Base-by-base conservation (phyloP, 2,329 filamentous ascomycete genomes). In the Neocucurbitaria cava region DNA sequence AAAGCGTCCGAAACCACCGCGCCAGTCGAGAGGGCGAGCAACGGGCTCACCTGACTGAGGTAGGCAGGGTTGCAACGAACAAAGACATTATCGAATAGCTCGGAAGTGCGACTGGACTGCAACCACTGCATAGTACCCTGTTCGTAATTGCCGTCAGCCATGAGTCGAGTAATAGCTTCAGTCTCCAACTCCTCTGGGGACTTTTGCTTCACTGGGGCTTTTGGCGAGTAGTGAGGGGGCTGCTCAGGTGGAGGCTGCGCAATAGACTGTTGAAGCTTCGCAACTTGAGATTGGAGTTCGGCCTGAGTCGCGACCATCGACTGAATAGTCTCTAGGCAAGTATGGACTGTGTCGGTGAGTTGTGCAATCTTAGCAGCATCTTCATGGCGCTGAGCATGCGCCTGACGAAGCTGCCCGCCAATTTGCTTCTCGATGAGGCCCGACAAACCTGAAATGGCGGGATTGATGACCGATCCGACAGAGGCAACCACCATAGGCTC, bases 311-410 rank as follows among this genome's bases (percentile, higher is more conserved):
- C 77, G 5, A 87, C 87, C 87, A 94, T 87, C 11, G 84, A 84
- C 35, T 86, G 85, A 21, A 94, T 82, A 40, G 87, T 90, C 58
- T 88, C 85, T 2, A 87, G 85, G 52, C 93, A 80, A 21, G 85
- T 83, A 28, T 83, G 83, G 4, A 91, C 86, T 26, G 90, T 82
- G 13, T 83, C 82, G 7, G 87, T 82, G n/a, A 94, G 81, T 66
- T 90, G 85, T 49, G 90, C 86, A 53, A 93, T 89, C 82, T 92
- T 92, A 61, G 81, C 79, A 48, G 79, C 77, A 61, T 87, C 85
- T 40, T 79, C 76, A 44, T 79, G 79, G 50, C 81, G 83, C 64
- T 83, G 81, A 3, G 70, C 54, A 52, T 86, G 82, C 20, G 79
- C 78, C 48, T 82, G 78, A 48, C 77, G 80, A 52, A 85, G 71